phyloP scores from a whole-genome alignment of 441 rosid genomes.

The Croton laevigatus region DNA sequence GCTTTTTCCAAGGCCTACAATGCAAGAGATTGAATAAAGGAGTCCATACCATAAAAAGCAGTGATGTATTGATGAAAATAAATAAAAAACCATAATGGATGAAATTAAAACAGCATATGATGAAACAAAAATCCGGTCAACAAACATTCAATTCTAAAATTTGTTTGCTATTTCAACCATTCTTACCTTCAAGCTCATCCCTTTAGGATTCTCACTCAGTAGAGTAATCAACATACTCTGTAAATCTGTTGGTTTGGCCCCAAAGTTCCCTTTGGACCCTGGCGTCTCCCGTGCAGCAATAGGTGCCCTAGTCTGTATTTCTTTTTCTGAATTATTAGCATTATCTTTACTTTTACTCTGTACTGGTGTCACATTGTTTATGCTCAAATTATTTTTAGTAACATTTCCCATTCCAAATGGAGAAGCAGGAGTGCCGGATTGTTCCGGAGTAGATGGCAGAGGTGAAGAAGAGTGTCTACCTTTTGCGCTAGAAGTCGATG shows the following conservation, averaged over 20 bases:
- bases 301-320: conserved; percentile 38
- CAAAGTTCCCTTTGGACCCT: conserved; percentile 41
- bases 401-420: conserved; percentile 50
- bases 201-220: conserved; percentile 71
- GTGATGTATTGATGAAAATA: conserved; percentile 3
- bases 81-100: background rate
- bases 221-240: conserved; percentile 53
- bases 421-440: conserved; percentile 48
- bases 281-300: conserved; percentile 41
- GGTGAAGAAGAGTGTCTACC: conserved; percentile 72
- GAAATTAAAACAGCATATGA: conserved; percentile 3
- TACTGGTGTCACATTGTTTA: conserved; percentile 40
- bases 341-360: conserved; percentile 52
- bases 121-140: background rate
- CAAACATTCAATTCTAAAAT: background rate
- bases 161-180: conserved; percentile 14
- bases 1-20: conserved; percentile 82
- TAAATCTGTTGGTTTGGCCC: conserved; percentile 56
- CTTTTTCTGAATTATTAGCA: conserved; percentile 50
- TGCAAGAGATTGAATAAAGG: conserved; percentile 22
- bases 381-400: conserved; percentile 38
- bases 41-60: conserved; percentile 13
- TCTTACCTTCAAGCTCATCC: conserved; percentile 84
- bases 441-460: conserved; percentile 61
- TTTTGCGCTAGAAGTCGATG: conserved; percentile 45